These are phyloP conservation scores for Erythrobasidium yunnanense DNA, from an alignment of 768 basidiomycete genomes.

Conservation along the genomic window DNA sequence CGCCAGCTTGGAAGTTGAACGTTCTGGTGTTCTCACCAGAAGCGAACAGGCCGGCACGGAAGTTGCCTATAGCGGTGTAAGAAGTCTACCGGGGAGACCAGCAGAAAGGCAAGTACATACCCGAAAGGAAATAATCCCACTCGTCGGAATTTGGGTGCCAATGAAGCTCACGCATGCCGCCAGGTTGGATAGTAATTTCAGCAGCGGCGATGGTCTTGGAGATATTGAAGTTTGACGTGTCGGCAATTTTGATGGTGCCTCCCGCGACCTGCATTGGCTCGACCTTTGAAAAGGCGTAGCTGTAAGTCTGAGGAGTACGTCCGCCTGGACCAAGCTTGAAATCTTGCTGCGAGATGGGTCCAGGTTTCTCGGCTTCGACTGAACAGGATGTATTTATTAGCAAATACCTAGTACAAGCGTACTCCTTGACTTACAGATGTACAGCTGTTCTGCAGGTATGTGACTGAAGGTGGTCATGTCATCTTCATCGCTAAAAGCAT, in stretches of 20 bases:
- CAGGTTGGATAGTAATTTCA: conserved; percentile 53
- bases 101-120: too few relatives aligned
- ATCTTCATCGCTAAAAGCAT: too few relatives aligned
- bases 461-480: conserved; percentile 52
- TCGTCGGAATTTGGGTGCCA: conserved; percentile 56
- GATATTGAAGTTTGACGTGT: conserved; percentile 50
- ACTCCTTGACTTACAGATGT: too few relatives aligned
- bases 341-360: conserved; percentile 31
- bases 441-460: not conserved
- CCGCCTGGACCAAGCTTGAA: conserved; percentile 30
- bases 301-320: not conserved
- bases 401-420: too few relatives aligned
- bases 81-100: too few relatives aligned
- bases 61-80: conserved; percentile 44
- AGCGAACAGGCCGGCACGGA: conserved; percentile 53
- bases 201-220: conserved; percentile 51
- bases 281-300: conserved; percentile 47
- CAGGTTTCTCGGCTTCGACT: too few relatives aligned
- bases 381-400: too few relatives aligned
- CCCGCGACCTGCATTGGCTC: conserved; percentile 46
- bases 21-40: conserved; percentile 50
- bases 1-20: conserved; percentile 55
- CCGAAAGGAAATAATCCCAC: conserved; percentile 42
- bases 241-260: conserved; percentile 55
- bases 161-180: conserved; percentile 52